Evolutionary conservation across 1,139 yeast species (phyloP).

Genomic region (Saccharomycopsis hybrid): DNA sequence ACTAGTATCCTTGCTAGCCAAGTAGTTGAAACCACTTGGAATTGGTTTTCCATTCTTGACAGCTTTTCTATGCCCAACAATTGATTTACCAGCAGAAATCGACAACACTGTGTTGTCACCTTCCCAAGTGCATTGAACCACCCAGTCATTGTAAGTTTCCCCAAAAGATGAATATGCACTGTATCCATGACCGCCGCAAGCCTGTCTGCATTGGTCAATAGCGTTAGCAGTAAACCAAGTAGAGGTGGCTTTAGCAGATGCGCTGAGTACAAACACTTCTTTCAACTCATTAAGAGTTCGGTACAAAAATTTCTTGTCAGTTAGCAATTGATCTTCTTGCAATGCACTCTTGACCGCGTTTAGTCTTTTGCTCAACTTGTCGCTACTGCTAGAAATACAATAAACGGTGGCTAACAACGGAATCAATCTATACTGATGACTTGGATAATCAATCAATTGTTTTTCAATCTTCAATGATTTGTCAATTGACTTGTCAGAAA

Average conservation of each 20-base stretch:
- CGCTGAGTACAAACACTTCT: conserved; percentile 77
- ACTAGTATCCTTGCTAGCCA: conserved; percentile 26
- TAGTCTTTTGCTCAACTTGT: conserved; percentile 45
- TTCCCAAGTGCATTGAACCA: conserved; percentile 96
- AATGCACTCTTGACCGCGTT: conserved; percentile 46
- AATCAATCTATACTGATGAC: conserved; percentile 79
- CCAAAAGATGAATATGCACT: conserved; percentile 88
- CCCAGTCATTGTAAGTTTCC: conserved; percentile 86
- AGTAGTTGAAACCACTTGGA: conserved; percentile 40
- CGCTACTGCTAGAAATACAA: conserved; percentile 70
- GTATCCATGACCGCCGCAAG: conserved; percentile 98
- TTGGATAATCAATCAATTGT: conserved; percentile 73
- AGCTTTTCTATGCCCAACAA: conserved; percentile 47
- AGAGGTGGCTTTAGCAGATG: conserved; percentile 81
- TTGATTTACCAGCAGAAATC: conserved; percentile 74
- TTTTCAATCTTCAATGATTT: conserved; percentile 34
- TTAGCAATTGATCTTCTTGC: conserved; percentile 32
- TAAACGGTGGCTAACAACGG: conserved; percentile 80
- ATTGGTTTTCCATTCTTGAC: conserved; percentile 32
- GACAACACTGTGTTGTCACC: conserved; percentile 90
- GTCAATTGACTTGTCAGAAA: conserved; percentile 4
- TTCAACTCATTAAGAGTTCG: conserved; percentile 58
- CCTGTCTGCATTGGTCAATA: conserved; percentile 85
- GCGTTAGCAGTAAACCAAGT: conserved; percentile 80
- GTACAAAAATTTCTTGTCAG: conserved; percentile 23